Percentiles rank a stretch among this genome's conserved stretches.
Conservation (phyloP, 352 stramenopile species). For the Globisporangium irregulare region DNA sequence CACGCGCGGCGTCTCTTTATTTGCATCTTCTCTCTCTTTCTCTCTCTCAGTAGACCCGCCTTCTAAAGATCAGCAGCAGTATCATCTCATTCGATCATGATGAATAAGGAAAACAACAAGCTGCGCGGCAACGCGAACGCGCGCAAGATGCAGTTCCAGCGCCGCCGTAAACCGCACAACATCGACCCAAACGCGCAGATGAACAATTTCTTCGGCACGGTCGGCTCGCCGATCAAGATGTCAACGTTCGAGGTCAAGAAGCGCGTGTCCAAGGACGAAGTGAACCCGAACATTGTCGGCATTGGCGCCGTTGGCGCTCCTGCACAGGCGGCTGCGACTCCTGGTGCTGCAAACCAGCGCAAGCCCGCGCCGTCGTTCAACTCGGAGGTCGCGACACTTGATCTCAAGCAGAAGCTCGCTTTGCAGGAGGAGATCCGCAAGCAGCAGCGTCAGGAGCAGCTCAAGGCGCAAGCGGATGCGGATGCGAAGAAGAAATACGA, state of each 20-base stretch:
- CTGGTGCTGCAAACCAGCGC: background rate
- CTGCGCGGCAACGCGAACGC: constrained; percentile 29
- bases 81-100: background rate
- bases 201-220: constrained; percentile 69
- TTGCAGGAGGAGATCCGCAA: constrained; percentile 46
- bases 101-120: constrained; percentile 54
- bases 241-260: constrained; percentile 29
- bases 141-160: constrained; percentile 51
- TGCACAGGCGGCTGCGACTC: background rate
- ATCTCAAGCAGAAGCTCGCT: constrained; percentile 54
- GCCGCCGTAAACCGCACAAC: constrained; percentile 40
- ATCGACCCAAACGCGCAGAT: constrained; percentile 37
- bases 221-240: constrained; percentile 74
- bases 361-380: constrained; percentile 30
- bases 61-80: background rate
- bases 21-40: constrained; percentile 1
- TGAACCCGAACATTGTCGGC: constrained; percentile 18
- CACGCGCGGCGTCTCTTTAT: background rate
- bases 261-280: constrained; percentile 17
- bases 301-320: constrained; percentile 16
- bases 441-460: constrained; percentile 32
- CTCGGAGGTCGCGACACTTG: constrained; percentile 48
- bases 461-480: constrained; percentile 13
- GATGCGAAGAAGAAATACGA: constrained; percentile 21
- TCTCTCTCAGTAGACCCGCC: background rate